phyloP scores from a whole-genome alignment of 192 early-diverging fungal species.

The Entomortierella beljakovae region DNA sequence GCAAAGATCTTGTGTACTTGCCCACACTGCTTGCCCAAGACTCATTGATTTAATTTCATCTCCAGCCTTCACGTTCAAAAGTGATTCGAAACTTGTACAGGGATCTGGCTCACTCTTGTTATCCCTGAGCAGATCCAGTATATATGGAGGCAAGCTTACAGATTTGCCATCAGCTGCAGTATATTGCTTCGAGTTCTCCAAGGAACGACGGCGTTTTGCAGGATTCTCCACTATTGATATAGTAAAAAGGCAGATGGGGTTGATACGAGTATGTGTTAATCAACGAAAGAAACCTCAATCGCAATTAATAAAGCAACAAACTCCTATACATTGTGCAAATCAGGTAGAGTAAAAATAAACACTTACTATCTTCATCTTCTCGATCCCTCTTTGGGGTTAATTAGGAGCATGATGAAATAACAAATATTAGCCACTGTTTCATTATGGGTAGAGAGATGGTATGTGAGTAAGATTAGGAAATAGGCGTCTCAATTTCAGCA shows the following conservation, averaged over 20 bases:
- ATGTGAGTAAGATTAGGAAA: no score
- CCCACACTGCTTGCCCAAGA: slow-evolving; percentile 24
- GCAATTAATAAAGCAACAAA: no score
- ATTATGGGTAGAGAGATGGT: no score
- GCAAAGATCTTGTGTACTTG: slow-evolving; percentile 19
- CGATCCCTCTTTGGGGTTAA: no score
- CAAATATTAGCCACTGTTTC: no score
- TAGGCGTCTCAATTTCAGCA: no score
- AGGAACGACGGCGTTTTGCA: not conserved
- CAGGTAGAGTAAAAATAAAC: no score
- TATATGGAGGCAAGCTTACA: not conserved
- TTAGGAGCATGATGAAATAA: no score
- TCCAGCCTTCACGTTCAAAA: not conserved
- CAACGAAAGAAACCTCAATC: no score
- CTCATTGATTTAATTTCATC: slow-evolving; percentile 2
- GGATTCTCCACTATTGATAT: not conserved
- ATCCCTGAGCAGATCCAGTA: not conserved
- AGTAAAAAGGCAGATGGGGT: not conserved
- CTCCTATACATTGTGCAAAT: no score
- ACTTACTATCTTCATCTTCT: no score
- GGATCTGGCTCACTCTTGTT: not conserved
- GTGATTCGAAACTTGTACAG: not conserved
- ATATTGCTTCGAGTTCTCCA: not conserved
- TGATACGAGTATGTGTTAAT: no score
- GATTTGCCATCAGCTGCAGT: not conserved